Base-by-base conservation (phyloP, 2,329 filamentous ascomycete genomes). In the Didymellaceae sp. region DNA sequence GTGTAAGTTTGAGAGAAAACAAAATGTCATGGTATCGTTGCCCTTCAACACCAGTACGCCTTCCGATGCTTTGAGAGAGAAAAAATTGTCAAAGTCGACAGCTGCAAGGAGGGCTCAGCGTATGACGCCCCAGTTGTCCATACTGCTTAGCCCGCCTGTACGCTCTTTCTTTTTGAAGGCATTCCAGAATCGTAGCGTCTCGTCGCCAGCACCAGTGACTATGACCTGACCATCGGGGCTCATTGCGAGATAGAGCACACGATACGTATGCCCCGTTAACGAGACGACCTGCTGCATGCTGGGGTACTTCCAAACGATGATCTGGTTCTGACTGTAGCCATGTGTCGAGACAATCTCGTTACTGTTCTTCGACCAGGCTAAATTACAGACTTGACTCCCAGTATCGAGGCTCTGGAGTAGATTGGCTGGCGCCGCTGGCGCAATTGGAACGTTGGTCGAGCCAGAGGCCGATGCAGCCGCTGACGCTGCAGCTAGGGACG, bases 221-320 rank as follows among this genome's bases (percentile, higher is more conserved):
- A 99, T 90, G 2, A 91, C 89, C 62, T 92, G 86, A 14, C 94
- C 94, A 67, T 97, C 93, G 1, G 94, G 94, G 68, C 92, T 97
- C 91, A 97, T 97, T 24, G 92, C 92, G 43, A 99, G 81, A 72
- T 97, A 99, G 3, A 99, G 80, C 10, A 99, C 94, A 67, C 94
- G 88, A 74, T 95, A 97, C 1, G 94, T 99, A 73, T 99, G 94
- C 0, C 94, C 94, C 0, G 94, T 99, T 35, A 99, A 79, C 61
- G 90, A 96, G 31, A 91, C 93, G 7, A 99, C 91, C 72, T 97
- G 94, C 39, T 91, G 91, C 94, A 99, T 97, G 61, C 88, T 92
- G 1, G 94, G 94, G 69, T 99, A 99, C 70, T 99, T 99, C 94
- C 94, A 99, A 46, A 99, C 91, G 28, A 97, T 93, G 64, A 99